Base-by-base conservation (phyloP, 495 filamentous ascomycete genomes). In the Rostrohypoxylon terebratum region DNA sequence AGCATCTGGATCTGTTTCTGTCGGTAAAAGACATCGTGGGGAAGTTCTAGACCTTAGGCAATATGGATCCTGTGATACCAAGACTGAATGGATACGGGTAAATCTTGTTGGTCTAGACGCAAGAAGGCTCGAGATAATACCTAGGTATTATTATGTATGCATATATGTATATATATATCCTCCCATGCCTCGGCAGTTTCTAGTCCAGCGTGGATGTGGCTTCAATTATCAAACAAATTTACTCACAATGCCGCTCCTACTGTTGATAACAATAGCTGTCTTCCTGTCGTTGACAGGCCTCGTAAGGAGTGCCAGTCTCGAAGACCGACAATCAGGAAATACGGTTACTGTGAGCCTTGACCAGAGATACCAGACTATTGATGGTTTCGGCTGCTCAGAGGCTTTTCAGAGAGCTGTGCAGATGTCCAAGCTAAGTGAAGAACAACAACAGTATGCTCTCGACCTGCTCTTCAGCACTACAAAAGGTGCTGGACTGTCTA, bases 361-460 rank as follows among this genome's bases (percentile, higher is more conserved):
- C 23, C 76, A 77, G 31, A 79, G 69, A 6, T 84, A 81, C 63
- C 83, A 85, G 66, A 79, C 72, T 7, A 83, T 85, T n/a, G 82
- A 84, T 62, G 84, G 83, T 3, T 86, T 86, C 72, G 85, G 86
- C 10, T 76, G 79, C 18, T 85, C 85, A 0, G 77, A 87, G 60
- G 85, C 85, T 20, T 88, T 87, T 73, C 79, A 83, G 66, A 80
- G 84, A 25, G 81, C 83, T 0, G 76, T 79, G 42, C 67, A 75
- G 61, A 80, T 83, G 59, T 75, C 70, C 21, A 75, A 78, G 25
- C 42, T 78, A 4, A 40, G 76, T 8, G 78, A 77, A 31, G 53
- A 63, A 0, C 75, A 78, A 34, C 79, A 83, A 48, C 80, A 79
- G 13, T 63, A 80, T 9, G 78, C 73, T 10, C 72, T 86, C 0